Percentiles rank a stretch among this genome's conserved stretches.
Evolutionary conservation across 2,329 filamentous ascomycete genomes (phyloP).

Genomic region (Escovopsis sp.): DNA sequence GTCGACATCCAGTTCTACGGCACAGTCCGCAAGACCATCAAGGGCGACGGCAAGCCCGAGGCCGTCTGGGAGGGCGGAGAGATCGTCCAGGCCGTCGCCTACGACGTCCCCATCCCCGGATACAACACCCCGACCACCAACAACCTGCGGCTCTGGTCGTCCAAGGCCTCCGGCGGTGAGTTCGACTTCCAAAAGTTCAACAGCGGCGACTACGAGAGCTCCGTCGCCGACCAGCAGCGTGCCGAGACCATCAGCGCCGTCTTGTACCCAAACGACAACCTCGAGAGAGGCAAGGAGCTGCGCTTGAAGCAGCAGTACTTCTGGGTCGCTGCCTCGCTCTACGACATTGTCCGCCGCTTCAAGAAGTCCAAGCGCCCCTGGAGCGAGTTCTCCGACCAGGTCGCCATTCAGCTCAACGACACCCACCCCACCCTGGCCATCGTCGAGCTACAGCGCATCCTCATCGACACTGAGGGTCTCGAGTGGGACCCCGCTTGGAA

Average conservation of each 20-base stretch:
- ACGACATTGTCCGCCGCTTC: conserved; percentile 93
- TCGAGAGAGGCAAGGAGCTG: conserved; percentile 91
- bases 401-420: conserved; percentile 96
- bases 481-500: conserved; percentile 89
- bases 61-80: conserved; percentile 86
- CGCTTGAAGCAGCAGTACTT: conserved; percentile 99
- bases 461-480: conserved; percentile 77
- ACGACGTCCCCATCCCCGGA: conserved; percentile 84
- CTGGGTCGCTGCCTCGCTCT: conserved; percentile 93
- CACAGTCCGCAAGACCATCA: conserved; percentile 57
- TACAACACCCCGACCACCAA: conserved; percentile 85
- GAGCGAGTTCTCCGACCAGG: conserved; percentile 84
- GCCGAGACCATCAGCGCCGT: conserved; percentile 99
- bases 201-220: conserved; percentile 92
- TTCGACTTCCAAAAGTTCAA: conserved; percentile 99
- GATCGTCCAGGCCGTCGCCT: conserved; percentile 80
- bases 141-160: conserved; percentile 93
- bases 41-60: conserved; percentile 61
- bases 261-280: conserved; percentile 92
- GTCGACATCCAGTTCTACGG: conserved; percentile 98
- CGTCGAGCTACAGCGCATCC: conserved; percentile 86
- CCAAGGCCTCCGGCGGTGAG: conserved; percentile 90
- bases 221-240: conserved; percentile 92
- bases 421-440: conserved; percentile 94
- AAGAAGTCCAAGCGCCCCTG: conserved; percentile 91